These are phyloP conservation scores for Quercus aquifolioides DNA, from an alignment of 306 rosid species.

Conservation along the genomic window DNA sequence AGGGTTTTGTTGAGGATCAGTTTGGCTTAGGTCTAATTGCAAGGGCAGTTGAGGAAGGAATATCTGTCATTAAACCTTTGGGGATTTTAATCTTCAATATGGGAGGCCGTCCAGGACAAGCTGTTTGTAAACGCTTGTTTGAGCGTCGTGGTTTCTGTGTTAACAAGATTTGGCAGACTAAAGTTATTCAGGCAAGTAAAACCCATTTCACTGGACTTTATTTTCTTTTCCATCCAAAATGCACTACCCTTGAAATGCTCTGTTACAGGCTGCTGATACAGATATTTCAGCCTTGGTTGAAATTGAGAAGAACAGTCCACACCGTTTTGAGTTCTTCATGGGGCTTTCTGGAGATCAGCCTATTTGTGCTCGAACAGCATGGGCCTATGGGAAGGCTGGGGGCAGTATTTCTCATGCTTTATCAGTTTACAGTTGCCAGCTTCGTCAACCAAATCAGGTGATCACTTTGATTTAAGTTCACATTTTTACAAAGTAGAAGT, in stretches of 20 bases:
- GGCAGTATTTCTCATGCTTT: conserved; percentile 92
- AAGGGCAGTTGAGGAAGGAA: conserved; percentile 98
- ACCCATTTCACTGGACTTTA: conserved; percentile 7
- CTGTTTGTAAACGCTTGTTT: conserved; percentile 82
- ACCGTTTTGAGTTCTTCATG: conserved; percentile 99
- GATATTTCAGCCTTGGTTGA: conserved; percentile 95
- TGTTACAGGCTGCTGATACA: conserved; percentile 82
- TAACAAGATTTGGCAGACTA: conserved; percentile 95
- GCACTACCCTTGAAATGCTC: conserved; percentile 27
- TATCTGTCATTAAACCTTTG: conserved; percentile 75
- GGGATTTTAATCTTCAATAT: conserved; percentile 97
- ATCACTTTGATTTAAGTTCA: conserved; percentile 23
- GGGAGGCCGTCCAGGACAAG: conserved; percentile 99
- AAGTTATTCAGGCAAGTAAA: conserved; percentile 80
- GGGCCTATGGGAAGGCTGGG: conserved; percentile 91
- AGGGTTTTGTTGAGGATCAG: conserved; percentile 99
- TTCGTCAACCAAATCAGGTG: conserved; percentile 95
- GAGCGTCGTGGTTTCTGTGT: conserved; percentile 90
- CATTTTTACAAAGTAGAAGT: conserved; percentile 23
- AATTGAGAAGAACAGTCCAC: conserved; percentile 97
- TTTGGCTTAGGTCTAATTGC: conserved; percentile 97
- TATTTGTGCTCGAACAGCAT: conserved; percentile 95
- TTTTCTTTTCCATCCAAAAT: conserved; percentile 15
- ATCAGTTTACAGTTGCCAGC: conserved; percentile 96
- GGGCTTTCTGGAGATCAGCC: conserved; percentile 97